phyloP scores from a whole-genome alignment of 768 basidiomycete genomes.

The Fomitopsis pulvina region DNA sequence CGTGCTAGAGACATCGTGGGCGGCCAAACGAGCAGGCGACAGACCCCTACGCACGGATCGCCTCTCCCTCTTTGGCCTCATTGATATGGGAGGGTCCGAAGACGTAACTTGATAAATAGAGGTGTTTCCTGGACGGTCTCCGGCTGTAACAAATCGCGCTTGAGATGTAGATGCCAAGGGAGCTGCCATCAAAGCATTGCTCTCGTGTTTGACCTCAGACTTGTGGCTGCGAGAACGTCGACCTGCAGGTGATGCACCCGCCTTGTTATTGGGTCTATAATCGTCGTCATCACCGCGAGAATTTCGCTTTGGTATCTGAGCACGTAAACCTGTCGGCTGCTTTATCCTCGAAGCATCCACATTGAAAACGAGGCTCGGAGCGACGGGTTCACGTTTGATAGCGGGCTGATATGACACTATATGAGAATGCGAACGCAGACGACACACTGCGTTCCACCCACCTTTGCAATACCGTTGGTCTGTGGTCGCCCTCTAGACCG shows the following conservation, averaged over 20 bases:
- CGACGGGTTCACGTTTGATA: neutral
- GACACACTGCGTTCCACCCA: neutral
- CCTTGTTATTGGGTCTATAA: neutral
- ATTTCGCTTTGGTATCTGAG: neutral
- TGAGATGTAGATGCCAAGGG: neutral
- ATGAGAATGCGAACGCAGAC: neutral
- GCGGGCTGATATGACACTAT: neutral
- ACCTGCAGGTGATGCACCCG: neutral
- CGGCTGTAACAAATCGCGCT: neutral
- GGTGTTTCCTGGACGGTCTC: neutral
- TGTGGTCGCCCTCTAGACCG: neutral
- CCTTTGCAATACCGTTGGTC: neutral
- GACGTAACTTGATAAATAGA: neutral
- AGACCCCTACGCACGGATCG: neutral
- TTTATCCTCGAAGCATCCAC: neutral
- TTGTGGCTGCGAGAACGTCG: neutral
- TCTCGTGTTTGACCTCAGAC: neutral
- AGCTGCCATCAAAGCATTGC: neutral
- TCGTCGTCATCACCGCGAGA: neutral
- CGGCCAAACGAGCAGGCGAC: neutral
- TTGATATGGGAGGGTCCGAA: neutral
- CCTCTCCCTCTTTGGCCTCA: constrained; percentile 5
- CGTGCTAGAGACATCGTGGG: neutral
- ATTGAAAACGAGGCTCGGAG: neutral
- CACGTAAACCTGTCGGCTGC: neutral